Evolutionary conservation across 495 filamentous ascomycete genomes (phyloP), one percentile per base, ranked within the genome.

Genomic region (Ascobolus immersus): DNA sequence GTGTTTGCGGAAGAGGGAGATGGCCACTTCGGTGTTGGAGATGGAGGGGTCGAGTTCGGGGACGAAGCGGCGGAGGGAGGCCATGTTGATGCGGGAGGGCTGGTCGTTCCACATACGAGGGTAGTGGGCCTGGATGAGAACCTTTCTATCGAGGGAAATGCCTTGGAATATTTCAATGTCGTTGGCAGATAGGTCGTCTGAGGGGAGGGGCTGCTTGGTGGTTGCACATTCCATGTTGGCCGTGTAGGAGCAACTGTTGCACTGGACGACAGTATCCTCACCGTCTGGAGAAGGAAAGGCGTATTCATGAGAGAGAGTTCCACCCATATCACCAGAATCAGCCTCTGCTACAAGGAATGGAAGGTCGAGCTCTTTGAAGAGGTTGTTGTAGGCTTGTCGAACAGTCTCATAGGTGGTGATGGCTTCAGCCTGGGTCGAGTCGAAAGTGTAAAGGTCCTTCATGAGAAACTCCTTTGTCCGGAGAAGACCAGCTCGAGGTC

Each of bases 361-460:
- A 7, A 96, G 55, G 42, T 71, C 77, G 13, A 96, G 57, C 38
- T 90, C 78, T 25, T 74, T 52, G 39, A 96, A 92, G 18, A 94
- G 58, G 4, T 55, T 53, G 13, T 53, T 54, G 50, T 96, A 96
- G 11, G 69, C 72, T 18, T 47, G 47, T 23, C 70, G 61, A 4
- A 90, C 81, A 13, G 63, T 50, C 4, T 65, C 42, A 43, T 96
- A 96, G 2, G 86, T 91, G 28, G 67, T 55, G 2, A 78, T 52
- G 0, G 86, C 86, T 4, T 64, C 52, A 15, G 65, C 46, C 2
- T 61, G 44, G 23, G 54, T 72, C 35, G 58, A 55, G 52, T 96
- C 86, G 43, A 96, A 96, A 0, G 89, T 94, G 47, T 96, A 96
- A 1, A 96, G 65, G 51, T 96, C 86, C 54, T 96, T 96, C 86